These are phyloP conservation scores for Phyllosticta ampelicida DNA, from an alignment of 2,329 filamentous ascomycete species.

Conservation along the genomic window DNA sequence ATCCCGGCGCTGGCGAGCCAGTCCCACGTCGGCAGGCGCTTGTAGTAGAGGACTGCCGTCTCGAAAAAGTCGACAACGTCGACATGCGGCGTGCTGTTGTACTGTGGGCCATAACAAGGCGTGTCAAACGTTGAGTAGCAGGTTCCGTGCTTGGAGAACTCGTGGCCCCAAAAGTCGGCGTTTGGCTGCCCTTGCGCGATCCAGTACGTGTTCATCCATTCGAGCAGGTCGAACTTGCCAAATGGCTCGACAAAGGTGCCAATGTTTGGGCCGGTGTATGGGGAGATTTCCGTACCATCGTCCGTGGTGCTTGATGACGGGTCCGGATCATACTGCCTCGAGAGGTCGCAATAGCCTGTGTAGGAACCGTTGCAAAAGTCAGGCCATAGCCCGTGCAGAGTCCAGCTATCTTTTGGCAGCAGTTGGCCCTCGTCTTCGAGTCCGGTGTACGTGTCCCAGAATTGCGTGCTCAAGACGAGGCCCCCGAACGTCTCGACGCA, in stretches of 20 bases:
- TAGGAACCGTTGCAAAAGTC: constrained; percentile 47
- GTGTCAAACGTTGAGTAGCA: constrained; percentile 57
- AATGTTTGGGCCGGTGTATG: constrained; percentile 49
- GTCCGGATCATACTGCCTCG: constrained; percentile 52
- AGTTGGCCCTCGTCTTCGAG: constrained; percentile 47
- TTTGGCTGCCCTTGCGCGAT: constrained; percentile 47
- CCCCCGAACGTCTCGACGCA: constrained; percentile 56
- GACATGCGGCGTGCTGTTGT: constrained; percentile 37
- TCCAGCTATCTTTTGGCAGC: constrained; percentile 47
- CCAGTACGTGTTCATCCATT: constrained; percentile 59
- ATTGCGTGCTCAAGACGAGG: constrained; percentile 51
- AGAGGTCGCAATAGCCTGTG: constrained; percentile 57
- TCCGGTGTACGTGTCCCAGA: constrained; percentile 55
- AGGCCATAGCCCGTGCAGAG: constrained; percentile 50
- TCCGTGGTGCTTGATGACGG: constrained; percentile 55
- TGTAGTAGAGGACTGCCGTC: constrained; percentile 48
- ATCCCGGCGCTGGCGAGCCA: constrained; percentile 49
- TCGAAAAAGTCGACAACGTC: constrained; percentile 55
- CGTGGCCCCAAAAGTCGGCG: constrained; percentile 53
- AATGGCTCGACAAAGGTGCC: constrained; percentile 48
- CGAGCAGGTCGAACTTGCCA: constrained; percentile 48
- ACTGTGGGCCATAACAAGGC: constrained; percentile 52
- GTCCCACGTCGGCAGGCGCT: constrained; percentile 46
- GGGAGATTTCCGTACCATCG: constrained; percentile 41
- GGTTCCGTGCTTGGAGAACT: constrained; percentile 58